Percentiles rank a stretch among this genome's conserved stretches.
Evolutionary conservation across 1,284 basidiomycete species (phyloP).

Genomic region (Lentinus polychrous): DNA sequence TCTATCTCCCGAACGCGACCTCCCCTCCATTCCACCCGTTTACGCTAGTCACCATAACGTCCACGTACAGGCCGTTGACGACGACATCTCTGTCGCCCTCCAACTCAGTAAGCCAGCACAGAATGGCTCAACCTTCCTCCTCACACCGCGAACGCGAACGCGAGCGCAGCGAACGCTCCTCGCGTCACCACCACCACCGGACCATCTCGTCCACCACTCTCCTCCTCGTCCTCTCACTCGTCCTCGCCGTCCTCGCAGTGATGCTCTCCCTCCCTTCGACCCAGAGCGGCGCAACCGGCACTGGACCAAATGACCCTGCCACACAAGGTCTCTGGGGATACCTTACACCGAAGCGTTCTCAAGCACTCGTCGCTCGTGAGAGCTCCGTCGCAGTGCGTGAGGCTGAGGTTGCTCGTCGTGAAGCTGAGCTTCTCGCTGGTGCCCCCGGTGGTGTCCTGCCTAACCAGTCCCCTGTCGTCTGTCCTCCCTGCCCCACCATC

Average conservation of each 20-base stretch:
- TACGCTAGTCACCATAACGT: constrained; percentile 42
- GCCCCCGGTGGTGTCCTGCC: constrained; percentile 71
- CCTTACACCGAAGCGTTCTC: constrained; percentile 72
- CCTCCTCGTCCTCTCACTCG: constrained; percentile 73
- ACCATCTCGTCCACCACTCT: constrained; percentile 85
- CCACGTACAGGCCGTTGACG: constrained; percentile 51
- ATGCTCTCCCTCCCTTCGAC: constrained; percentile 75
- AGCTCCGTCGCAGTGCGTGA: constrained; percentile 69
- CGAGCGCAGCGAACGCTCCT: constrained; percentile 44
- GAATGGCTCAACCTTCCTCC: constrained; percentile 82
- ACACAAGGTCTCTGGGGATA: constrained; percentile 58
- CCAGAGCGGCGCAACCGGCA: constrained; percentile 20
- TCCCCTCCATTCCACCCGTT: constrained; percentile 15
- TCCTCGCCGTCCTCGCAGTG: constrained; percentile 74
- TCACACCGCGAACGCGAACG: constrained; percentile 65
- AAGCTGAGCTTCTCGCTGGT: constrained; percentile 73
- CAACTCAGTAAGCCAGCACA: constrained; percentile 51
- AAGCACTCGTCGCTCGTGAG: constrained; percentile 71
- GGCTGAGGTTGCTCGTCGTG: constrained; percentile 76
- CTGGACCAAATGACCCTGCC: constrained; percentile 24
- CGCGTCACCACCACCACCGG: constrained; percentile 67
- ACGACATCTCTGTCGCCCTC: constrained; percentile 72
- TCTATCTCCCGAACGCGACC: constrained; percentile 16
- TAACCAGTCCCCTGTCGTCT: constrained; percentile 39
- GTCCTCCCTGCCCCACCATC: constrained; percentile 52